Evolutionary conservation across 2,329 filamentous ascomycete genomes (phyloP).

Genomic region (Arthrobotrys iridis): DNA sequence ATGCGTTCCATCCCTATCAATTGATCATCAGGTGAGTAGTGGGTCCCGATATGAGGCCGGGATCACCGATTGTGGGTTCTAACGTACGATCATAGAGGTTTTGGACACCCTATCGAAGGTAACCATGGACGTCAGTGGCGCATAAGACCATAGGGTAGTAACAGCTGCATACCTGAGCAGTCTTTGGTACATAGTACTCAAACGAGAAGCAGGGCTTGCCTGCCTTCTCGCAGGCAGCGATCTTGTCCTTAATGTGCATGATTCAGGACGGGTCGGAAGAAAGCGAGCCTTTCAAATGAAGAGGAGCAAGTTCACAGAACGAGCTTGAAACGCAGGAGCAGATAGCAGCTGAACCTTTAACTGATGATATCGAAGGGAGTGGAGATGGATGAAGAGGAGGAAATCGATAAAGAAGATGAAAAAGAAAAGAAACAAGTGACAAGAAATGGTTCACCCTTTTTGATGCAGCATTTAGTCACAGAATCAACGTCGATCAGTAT

Average conservation of each 20-base stretch:
- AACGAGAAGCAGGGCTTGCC: constrained; percentile 93
- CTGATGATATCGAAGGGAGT: constrained; percentile 19
- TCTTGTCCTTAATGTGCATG: constrained; percentile 96
- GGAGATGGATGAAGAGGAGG: constrained; percentile 21
- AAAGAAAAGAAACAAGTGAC: constrained; percentile 26
- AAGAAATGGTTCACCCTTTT: constrained; percentile 32
- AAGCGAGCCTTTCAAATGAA: constrained; percentile 16
- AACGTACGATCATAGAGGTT: constrained; percentile 88
- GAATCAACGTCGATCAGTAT: constrained; percentile 21
- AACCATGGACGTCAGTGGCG: constrained; percentile 53
- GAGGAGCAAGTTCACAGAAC: constrained; percentile 21
- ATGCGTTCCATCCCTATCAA: constrained; percentile 84
- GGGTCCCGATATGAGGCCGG: not conserved
- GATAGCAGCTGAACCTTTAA: constrained; percentile 9
- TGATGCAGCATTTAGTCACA: constrained; percentile 46
- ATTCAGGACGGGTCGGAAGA: constrained; percentile 23
- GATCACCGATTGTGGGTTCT: not conserved
- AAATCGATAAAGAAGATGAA: constrained; percentile 47
- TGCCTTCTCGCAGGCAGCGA: constrained; percentile 80
- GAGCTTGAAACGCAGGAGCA: constrained; percentile 35
- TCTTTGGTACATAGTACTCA: constrained; percentile 99
- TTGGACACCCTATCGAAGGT: constrained; percentile 75
- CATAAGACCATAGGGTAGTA: not conserved
- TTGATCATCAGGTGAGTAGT: constrained; percentile 13
- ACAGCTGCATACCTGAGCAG: constrained; percentile 70